phyloP scores from a whole-genome alignment of 2,329 filamentous ascomycete genomes.

The Penicillium sp. region DNA sequence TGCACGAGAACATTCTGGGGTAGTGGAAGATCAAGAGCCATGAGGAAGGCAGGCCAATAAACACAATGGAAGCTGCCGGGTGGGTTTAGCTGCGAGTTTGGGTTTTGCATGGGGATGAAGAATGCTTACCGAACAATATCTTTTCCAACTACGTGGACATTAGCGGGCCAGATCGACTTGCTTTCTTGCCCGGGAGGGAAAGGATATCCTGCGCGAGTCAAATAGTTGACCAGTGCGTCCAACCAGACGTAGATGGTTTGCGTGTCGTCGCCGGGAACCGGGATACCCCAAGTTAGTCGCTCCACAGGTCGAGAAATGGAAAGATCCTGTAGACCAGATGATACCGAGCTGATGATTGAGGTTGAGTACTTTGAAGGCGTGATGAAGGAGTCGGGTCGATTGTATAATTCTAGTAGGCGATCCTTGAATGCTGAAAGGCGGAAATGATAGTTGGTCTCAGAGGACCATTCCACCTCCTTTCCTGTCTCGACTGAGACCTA shows the following conservation, averaged over 20 bases:
- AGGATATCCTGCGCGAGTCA: slow-evolving; percentile 81
- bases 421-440: slow-evolving; percentile 76
- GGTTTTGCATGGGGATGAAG: slow-evolving; percentile 2
- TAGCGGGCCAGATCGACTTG: slow-evolving; percentile 73
- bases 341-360: slow-evolving; percentile 72
- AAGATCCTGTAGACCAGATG: slow-evolving; percentile 72
- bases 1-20: slow-evolving; percentile 80
- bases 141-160: slow-evolving; percentile 90
- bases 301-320: slow-evolving; percentile 78
- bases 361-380: slow-evolving; percentile 65
- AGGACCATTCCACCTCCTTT: slow-evolving; percentile 89
- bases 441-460: slow-evolving; percentile 93
- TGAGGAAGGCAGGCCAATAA: slow-evolving; percentile 95
- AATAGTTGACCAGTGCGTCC: slow-evolving; percentile 89
- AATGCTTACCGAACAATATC: slow-evolving; percentile 68
- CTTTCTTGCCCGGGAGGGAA: slow-evolving; percentile 58
- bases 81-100: slow-evolving; percentile 16
- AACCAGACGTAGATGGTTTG: slow-evolving; percentile 99
- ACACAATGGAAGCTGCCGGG: slow-evolving; percentile 72
- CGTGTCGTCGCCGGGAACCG: slow-evolving; percentile 71
- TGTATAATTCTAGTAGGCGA: slow-evolving; percentile 72
- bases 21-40: slow-evolving; percentile 74
- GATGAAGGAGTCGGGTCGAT: slow-evolving; percentile 70
- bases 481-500: slow-evolving; percentile 73
- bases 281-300: slow-evolving; percentile 80